Evolutionary conservation across 73 alveolate genomes (phyloP).

Genomic region (Diophrys sp.): DNA sequence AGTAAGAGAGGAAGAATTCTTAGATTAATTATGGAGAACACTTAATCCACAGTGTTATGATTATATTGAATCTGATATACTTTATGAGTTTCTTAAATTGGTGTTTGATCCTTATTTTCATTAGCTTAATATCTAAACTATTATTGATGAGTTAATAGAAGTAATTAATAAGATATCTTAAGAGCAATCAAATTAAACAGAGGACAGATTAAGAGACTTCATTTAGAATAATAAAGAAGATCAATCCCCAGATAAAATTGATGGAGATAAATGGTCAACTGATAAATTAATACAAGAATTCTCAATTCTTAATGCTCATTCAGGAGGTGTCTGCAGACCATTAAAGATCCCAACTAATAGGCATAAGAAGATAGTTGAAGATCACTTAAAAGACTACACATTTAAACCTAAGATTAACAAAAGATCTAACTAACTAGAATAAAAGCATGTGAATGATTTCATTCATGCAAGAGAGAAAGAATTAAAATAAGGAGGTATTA

Average conservation of each 20-base stretch:
- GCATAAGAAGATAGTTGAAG: constrained; percentile 9
- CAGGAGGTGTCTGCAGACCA: constrained; percentile 10
- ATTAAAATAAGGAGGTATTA: too few relatives aligned
- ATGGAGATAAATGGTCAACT: background rate
- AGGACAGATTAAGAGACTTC: background rate
- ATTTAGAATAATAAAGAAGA: background rate
- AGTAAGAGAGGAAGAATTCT: background rate
- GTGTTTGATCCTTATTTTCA: constrained; percentile 28
- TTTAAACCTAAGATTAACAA: constrained; percentile 23
- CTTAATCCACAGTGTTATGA: background rate
- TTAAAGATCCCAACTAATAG: constrained; percentile 17
- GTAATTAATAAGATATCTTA: background rate
- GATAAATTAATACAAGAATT: background rate
- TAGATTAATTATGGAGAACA: background rate
- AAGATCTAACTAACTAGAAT: background rate
- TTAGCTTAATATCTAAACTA: constrained; percentile 1
- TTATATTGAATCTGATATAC: constrained; percentile 18
- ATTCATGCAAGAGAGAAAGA: background rate
- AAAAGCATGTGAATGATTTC: background rate
- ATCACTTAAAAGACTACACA: constrained; percentile 28
- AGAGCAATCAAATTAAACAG: background rate
- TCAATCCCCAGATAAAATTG: too few relatives aligned
- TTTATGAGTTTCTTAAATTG: constrained; percentile 18
- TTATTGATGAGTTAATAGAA: constrained; percentile 14
- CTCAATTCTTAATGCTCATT: constrained; percentile 6